A percentile compares a stretch with the other conserved stretches of the same genome.
Conservation (phyloP, 2,329 filamentous ascomycete genomes). For the Sclerotinia minor region DNA sequence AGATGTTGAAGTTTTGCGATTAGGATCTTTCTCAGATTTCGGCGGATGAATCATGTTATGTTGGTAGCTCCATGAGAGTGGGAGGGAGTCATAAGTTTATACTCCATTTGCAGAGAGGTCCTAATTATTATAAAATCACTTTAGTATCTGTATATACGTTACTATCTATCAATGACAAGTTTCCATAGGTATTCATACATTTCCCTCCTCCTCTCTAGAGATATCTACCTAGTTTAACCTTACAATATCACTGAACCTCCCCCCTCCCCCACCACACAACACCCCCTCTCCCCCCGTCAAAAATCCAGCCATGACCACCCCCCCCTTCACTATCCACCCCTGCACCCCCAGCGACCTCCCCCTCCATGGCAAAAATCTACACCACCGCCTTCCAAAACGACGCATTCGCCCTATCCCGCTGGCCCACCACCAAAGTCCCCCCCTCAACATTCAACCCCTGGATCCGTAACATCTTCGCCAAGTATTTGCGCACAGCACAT, state of each 20-base stretch:
- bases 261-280: too few relatives aligned
- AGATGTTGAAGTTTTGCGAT: not conserved
- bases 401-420: conserved; percentile 39
- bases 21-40: not conserved
- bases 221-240: not conserved
- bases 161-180: too few relatives aligned
- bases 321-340: conserved; percentile 28
- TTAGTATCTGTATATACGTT: not conserved
- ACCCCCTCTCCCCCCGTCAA: too few relatives aligned
- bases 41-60: not conserved
- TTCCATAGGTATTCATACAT: not conserved
- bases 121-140: too few relatives aligned
- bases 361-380: conserved; percentile 40
- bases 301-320: not conserved
- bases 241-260: not conserved
- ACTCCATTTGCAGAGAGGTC: not conserved
- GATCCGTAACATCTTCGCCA: conserved; percentile 38
- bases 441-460: conserved; percentile 34
- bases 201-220: not conserved
- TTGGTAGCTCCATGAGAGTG: not conserved
- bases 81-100: conserved; percentile 1
- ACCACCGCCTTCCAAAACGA: conserved; percentile 36
- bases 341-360: conserved; percentile 40
- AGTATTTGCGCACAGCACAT: conserved; percentile 38
- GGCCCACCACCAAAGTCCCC: conserved; percentile 23